Base-by-base conservation (phyloP, 2,329 filamentous ascomycete genomes). In the Knufia petricola region DNA sequence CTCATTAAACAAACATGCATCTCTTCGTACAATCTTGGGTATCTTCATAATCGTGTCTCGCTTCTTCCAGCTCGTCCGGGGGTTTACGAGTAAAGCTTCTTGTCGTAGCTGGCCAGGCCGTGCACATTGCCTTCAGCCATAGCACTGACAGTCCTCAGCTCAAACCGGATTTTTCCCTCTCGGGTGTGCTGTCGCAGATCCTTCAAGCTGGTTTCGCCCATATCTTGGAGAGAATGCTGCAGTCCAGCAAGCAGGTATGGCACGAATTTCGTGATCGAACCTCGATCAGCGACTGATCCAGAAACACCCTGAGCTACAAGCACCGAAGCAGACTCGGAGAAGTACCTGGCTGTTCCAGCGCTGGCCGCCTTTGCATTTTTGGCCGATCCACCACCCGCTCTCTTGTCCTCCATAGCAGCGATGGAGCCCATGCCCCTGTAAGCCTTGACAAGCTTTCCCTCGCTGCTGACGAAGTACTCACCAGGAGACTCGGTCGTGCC, bases 371-470 rank as follows among this genome's bases (percentile, higher is more conserved):
- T 80, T 60, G 73, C 70, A 69, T 82, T 83, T 71, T 83, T 85
- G 61, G 74, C 72, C 21, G 53, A 52, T 57, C 83, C 84, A 51
- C 69, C 76, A 48, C 85, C 87, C 9, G 89, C 88, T 77, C 95
- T 95, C 80, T 92, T 95, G 72, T 96, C 90, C 72, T 96, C 89
- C 92, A 98, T 98, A 58, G 92, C 92, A 62, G 95, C 92, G 65
- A 98, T 98, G 69, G 84, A 89, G 58, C 92, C 92, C 92, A 98
- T 98, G 52, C 92, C 92, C 69, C 92, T 86, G 77, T 98, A 98
- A 34, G 92, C 89, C 78, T 98, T 98, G 69, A 98, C 90, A 48
- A 98, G 82, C 77, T 96, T 94, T 57, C 92, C 92, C 70, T 96
- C 90, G 52, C 86, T 84, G 63, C 87, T 94, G 59, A 98, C 87